Base-by-base conservation (phyloP, 2,329 filamentous ascomycete species). In the Stemphylium lycopersici region DNA sequence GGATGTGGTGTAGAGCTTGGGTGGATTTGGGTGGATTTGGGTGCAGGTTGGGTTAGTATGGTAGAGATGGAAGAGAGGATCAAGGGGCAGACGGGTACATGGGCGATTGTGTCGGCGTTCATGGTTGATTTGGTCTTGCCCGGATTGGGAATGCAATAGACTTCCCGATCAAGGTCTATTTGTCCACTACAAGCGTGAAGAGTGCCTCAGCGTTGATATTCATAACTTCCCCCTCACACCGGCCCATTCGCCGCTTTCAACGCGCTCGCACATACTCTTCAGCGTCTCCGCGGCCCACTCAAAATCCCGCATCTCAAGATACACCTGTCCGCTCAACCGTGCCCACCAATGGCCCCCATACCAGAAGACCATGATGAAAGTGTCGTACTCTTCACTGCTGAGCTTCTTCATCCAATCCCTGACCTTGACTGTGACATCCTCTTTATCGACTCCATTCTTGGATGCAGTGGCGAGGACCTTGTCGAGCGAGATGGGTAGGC, bases 231-330 rank as follows among this genome's bases (percentile, higher is more conserved):
- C 55, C 42, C 49, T 54, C 15, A 24, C 31, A 7, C 18, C 48
- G 13, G 49, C 43, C 67, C 68, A 74, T 54, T 82, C 81, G 4
- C 78, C 79, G 41, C 73, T 76, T 38, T 75, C 76, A 29, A 83
- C 81, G 61, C 81, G 76, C 37, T 78, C 78, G 65, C 83, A 86
- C 4, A 90, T 62, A 31, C 79, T 76, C 69, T 84, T 83, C 66
- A 95, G 72, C 7, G 83, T 77, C 45, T 79, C 69, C 0, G 81
- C 90, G 3, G 83, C 82, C 83, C 84, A 90, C 70, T 88, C 84
- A 68, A 95, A 96, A 73, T 97, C 92, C 11, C 81, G 80, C 60
- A 88, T 71, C 22, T 91, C 90, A n/a, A 97, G 76, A 71, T 95
- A 98, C 0, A 95, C 83, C 79, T 96, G 92, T 12, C 85, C 90